These are phyloP conservation scores for Cladochytrium replicatum DNA, from an alignment of 192 early-diverging fungal species.

Conservation along the genomic window DNA sequence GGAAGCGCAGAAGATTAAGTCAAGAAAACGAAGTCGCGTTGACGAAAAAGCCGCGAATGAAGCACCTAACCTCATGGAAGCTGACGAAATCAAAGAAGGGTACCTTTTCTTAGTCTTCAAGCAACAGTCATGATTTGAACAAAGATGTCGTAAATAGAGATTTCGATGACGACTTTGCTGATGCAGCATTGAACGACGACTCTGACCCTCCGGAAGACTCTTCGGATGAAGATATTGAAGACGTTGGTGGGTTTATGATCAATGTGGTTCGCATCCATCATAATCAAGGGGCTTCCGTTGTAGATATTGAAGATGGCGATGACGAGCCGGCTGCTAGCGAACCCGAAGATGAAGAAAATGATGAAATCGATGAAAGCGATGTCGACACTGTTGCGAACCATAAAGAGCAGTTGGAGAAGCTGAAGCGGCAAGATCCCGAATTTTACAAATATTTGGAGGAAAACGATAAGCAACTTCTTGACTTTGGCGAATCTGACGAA, in stretches of 20 bases:
- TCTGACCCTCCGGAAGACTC: slow-evolving; percentile 8
- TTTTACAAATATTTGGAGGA: slow-evolving; percentile 88
- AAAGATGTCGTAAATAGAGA: slow-evolving; percentile 34
- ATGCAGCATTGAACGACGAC: slow-evolving; percentile 15
- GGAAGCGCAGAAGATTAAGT: slow-evolving; percentile 8
- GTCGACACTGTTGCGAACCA: slow-evolving; percentile 48
- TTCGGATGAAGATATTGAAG: slow-evolving; percentile 32
- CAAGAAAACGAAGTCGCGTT: slow-evolving; percentile 28
- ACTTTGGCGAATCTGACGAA: slow-evolving; percentile 56
- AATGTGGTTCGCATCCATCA: slow-evolving; percentile 5
- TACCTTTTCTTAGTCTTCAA: too few species aligned
- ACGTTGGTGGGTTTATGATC: slow-evolving; percentile 17
- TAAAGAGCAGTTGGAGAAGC: slow-evolving; percentile 71
- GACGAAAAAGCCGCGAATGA: slow-evolving; percentile 11
- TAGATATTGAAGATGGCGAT: slow-evolving; percentile 12
- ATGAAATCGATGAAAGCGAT: slow-evolving; percentile 42
- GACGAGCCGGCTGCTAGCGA: slow-evolving; percentile 21
- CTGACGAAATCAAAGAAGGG: slow-evolving; percentile 21
- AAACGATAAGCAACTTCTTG: slow-evolving; percentile 73
- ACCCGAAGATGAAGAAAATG: slow-evolving; percentile 20
- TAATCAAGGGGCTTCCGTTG: not conserved
- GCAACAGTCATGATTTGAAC: slow-evolving; percentile 5
- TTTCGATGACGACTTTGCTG: slow-evolving; percentile 58
- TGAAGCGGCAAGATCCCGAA: slow-evolving; percentile 79
- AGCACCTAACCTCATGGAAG: slow-evolving; percentile 19